Percentiles rank a stretch among this genome's conserved stretches.
These are phyloP conservation scores for Cercospora janseana DNA, from an alignment of 2,329 filamentous ascomycete species.

Conservation along the genomic window DNA sequence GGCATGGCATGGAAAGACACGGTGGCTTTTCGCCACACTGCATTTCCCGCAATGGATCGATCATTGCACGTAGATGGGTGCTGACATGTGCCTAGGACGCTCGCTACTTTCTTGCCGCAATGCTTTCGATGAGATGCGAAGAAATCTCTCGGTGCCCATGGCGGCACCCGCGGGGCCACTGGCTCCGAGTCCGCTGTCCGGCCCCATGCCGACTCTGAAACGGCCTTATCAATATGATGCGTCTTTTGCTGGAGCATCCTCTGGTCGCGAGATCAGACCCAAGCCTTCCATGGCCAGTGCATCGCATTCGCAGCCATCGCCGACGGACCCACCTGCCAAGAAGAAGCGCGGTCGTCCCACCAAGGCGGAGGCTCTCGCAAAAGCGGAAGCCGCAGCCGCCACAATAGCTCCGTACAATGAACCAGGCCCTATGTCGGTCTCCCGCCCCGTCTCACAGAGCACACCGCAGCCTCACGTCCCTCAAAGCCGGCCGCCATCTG, in stretches of 20 bases:
- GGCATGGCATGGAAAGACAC: background rate
- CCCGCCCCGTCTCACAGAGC: slow-evolving; percentile 16
- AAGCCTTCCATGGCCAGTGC: slow-evolving; percentile 38
- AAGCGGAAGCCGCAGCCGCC: slow-evolving; percentile 40
- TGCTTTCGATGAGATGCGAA: slow-evolving; percentile 34
- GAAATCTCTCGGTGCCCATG: slow-evolving; percentile 26
- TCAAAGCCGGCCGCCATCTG: background rate
- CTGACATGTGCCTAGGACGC: slow-evolving; percentile 32
- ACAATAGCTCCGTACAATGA: slow-evolving; percentile 37
- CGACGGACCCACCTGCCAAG: slow-evolving; percentile 38
- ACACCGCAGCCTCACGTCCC: slow-evolving; percentile 13
- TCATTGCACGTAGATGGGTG: background rate
- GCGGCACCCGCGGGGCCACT: slow-evolving; percentile 25
- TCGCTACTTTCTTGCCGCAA: slow-evolving; percentile 36
- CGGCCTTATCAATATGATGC: slow-evolving; percentile 34
- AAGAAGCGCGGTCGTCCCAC: slow-evolving; percentile 51
- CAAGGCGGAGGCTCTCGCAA: slow-evolving; percentile 48
- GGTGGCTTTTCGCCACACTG: background rate
- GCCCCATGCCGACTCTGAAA: slow-evolving; percentile 29
- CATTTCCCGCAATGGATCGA: background rate
- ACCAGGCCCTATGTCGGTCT: slow-evolving; percentile 39
- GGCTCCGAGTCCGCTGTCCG: slow-evolving; percentile 32
- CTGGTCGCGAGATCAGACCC: slow-evolving; percentile 46
- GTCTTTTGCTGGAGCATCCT: slow-evolving; percentile 29
- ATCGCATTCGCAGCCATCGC: slow-evolving; percentile 24